Evolutionary conservation across 2,329 filamentous ascomycete species (phyloP), one percentile per base, ranked within the genome.

Genomic region (Shiraia bambusicola): DNA sequence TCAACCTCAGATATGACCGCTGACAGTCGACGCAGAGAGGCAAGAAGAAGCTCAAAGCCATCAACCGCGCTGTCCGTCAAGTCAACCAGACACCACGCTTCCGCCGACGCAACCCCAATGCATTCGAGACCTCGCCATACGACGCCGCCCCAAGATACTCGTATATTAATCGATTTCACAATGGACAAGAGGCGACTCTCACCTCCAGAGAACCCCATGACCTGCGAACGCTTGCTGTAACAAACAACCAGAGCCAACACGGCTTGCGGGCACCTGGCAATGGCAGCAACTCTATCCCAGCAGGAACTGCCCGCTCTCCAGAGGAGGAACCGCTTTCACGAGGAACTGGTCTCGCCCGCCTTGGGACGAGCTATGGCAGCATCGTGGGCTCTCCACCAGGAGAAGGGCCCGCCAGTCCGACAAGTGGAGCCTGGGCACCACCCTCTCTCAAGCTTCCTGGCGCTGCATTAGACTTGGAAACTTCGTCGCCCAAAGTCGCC

Each of bases 31-130:
- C 25, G 37, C 36, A 84, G 80, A 61, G 65, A 34, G 92, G 90
- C 47, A 97, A 97, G 73, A 96, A 96, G 73, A 86, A 90, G 65
- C 78, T 97, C 69, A 97, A 96, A 70, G 83, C 83, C 42, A 84
- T 96, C 37, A 72, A 78, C 16, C 81, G 86, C 48, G 88, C 89
- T 45, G 78, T 93, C 48, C 77, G 80, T 40, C 77, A 72, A 56
- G 70, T 73, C 71, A 81, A 73, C 69, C 81, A 65, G 74, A 79
- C 73, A 1, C 70, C 74, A 46, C 68, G 73, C 31, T 47, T 69
- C 29, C 65, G 69, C 49, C 59, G 63, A 27, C 63, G 69, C 40
- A 57, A 63, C 28, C 53, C 59, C 45, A 58, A 59, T 15, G 25
- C 38, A 45, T 49, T 66, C 59, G 54, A 62, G 24, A 57, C 65